Percentiles rank a stretch among this genome's conserved stretches.
Conservation (phyloP, 2,329 filamentous ascomycete genomes). For the Alternaria novae-zelandiae region DNA sequence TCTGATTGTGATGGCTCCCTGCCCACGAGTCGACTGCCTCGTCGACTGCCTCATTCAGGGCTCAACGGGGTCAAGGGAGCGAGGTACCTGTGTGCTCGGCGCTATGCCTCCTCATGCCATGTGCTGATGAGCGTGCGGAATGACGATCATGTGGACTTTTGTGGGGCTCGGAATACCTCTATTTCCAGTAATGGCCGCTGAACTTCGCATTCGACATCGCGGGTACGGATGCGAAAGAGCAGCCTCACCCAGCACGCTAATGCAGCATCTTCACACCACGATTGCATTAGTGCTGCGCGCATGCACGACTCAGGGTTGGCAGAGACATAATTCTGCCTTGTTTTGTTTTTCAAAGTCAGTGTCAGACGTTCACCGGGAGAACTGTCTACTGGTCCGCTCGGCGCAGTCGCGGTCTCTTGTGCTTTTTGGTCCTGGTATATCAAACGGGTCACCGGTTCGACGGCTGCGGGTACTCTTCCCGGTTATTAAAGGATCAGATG, state of each 20-base stretch:
- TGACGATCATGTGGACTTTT: constrained; percentile 1
- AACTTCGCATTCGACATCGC: constrained; percentile 1
- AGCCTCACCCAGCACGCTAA: constrained; percentile 24
- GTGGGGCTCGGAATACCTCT: constrained; percentile 1
- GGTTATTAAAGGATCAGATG: neutral
- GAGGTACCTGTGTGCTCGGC: neutral
- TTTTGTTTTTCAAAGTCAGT: constrained; percentile 11
- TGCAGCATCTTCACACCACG: constrained; percentile 21
- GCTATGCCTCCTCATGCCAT: neutral
- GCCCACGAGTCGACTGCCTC: constrained; percentile 28
- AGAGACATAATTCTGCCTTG: constrained; percentile 7
- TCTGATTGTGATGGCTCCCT: constrained; percentile 39
- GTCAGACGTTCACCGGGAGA: constrained; percentile 11
- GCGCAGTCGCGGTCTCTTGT: constrained; percentile 1
- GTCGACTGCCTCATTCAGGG: constrained; percentile 10
- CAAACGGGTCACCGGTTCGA: constrained; percentile 9
- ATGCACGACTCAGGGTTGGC: constrained; percentile 7
- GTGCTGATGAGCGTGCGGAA: neutral
- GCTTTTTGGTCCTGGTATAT: neutral
- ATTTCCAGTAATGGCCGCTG: constrained; percentile 5
- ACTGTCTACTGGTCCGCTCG: constrained; percentile 5
- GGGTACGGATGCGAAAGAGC: constrained; percentile 8
- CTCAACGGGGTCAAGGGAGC: constrained; percentile 5
- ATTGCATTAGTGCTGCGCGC: constrained; percentile 8
- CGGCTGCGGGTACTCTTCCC: constrained; percentile 3